Evolutionary conservation across 2,329 filamentous ascomycete genomes (phyloP).

Genomic region (Metarhizium anisopliae): DNA sequence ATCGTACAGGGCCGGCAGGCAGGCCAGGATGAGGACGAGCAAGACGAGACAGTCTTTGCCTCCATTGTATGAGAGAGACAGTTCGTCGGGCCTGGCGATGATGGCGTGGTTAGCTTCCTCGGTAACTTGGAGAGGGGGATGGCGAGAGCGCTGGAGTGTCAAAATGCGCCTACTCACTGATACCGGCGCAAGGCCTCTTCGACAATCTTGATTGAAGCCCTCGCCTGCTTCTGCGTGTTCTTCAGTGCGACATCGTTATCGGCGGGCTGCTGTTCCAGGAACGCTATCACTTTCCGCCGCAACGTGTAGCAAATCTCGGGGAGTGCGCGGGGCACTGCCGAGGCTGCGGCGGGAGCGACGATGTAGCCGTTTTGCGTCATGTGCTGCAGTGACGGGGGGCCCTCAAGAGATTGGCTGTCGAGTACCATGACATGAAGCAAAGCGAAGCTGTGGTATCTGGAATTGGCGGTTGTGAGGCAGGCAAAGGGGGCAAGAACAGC

Average conservation of each 20-base stretch:
- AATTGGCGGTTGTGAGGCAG: not conserved
- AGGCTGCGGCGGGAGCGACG: constrained; percentile 1
- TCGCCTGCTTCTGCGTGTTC: constrained; percentile 65
- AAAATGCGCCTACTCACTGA: constrained; percentile 40
- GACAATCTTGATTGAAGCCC: constrained; percentile 63
- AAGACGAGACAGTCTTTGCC: constrained; percentile 97
- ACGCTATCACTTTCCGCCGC: constrained; percentile 51
- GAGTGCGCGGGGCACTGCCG: constrained; percentile 1
- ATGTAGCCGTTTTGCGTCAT: constrained; percentile 7
- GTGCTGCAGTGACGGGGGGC: not conserved
- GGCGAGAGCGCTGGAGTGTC: not conserved
- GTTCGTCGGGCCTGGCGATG: constrained; percentile 54
- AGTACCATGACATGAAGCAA: not conserved
- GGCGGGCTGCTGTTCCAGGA: constrained; percentile 51
- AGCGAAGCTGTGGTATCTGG: not conserved
- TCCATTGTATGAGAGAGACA: constrained; percentile 92
- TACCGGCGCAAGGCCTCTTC: constrained; percentile 68
- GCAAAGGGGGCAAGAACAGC: no score
- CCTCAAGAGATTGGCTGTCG: not conserved
- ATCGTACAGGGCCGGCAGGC: constrained; percentile 29
- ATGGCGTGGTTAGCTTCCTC: not conserved
- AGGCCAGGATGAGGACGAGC: constrained; percentile 74
- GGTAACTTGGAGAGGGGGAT: not conserved
- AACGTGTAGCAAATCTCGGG: constrained; percentile 41
- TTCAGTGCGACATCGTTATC: constrained; percentile 46